Evolutionary conservation across 805 yeast species (phyloP).

Genomic region (Saturnispora bothae): DNA sequence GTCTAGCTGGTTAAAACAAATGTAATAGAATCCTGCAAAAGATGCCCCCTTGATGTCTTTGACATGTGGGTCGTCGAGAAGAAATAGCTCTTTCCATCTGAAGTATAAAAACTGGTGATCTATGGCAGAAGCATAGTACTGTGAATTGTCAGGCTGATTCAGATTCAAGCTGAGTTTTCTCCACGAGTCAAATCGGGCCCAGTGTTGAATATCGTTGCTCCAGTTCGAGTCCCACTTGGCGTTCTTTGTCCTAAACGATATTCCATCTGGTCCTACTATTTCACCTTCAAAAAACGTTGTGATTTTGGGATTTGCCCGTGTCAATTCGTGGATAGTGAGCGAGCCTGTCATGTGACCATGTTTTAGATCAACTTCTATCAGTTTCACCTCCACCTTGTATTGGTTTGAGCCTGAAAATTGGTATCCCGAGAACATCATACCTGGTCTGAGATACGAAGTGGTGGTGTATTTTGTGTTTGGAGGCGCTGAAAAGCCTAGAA

Average conservation of each 20-base stretch:
- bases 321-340: slow-evolving; percentile 53
- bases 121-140: slow-evolving; percentile 16
- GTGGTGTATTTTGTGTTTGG: too few relatives aligned
- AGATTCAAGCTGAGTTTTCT: slow-evolving; percentile 24
- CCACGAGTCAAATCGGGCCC: slow-evolving; percentile 42
- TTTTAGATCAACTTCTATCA: slow-evolving; percentile 56
- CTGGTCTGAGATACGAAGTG: slow-evolving; percentile 47
- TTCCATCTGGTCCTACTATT: slow-evolving; percentile 44
- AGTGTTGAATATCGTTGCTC: slow-evolving; percentile 49
- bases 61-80: slow-evolving; percentile 70
- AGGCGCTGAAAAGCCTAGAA: too few relatives aligned
- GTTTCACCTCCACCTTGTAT: slow-evolving; percentile 58
- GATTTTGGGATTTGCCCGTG: slow-evolving; percentile 49
- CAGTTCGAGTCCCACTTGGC: slow-evolving; percentile 42
- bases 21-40: slow-evolving; percentile 86
- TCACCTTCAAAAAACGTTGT: slow-evolving; percentile 69
- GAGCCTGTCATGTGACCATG: slow-evolving; percentile 48
- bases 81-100: slow-evolving; percentile 92
- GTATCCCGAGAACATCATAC: slow-evolving; percentile 52
- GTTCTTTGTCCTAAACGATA: slow-evolving; percentile 50
- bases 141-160: slow-evolving; percentile 21
- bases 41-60: slow-evolving; percentile 62
- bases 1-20: slow-evolving; percentile 66
- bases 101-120: slow-evolving; percentile 53
- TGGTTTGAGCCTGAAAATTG: slow-evolving; percentile 60